A percentile compares a stretch with the other conserved stretches of the same genome.
Evolutionary conservation across 495 filamentous ascomycete genomes (phyloP).

Genomic region (Podospora appendiculata): DNA sequence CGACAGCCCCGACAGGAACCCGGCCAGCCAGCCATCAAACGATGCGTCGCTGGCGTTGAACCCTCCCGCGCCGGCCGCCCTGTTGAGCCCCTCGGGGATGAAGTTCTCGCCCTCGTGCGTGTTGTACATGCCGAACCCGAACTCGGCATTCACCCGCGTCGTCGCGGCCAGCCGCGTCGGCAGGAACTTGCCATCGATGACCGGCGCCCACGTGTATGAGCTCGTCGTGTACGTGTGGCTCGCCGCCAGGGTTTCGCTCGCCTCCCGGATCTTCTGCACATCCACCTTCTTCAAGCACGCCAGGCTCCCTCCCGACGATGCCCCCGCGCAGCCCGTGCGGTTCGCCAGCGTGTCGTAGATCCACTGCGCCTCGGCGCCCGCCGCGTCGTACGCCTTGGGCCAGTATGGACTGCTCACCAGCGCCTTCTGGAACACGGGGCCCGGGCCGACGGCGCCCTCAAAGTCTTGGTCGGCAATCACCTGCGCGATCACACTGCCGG

Average conservation of each 20-base stretch:
- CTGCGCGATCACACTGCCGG: constrained; percentile 48
- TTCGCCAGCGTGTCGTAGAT: constrained; percentile 39
- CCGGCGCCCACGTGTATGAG: constrained; percentile 52
- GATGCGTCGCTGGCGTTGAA: constrained; percentile 26
- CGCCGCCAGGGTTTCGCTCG: constrained; percentile 34
- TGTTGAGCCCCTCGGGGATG: constrained; percentile 34
- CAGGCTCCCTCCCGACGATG: constrained; percentile 13
- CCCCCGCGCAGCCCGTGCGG: constrained; percentile 37
- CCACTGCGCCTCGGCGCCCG: constrained; percentile 39
- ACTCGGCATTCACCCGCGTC: constrained; percentile 36
- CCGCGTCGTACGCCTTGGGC: constrained; percentile 49
- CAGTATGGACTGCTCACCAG: constrained; percentile 56
- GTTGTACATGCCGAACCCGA: constrained; percentile 50
- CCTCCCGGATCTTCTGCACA: constrained; percentile 42
- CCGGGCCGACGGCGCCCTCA: not conserved
- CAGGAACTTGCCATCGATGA: constrained; percentile 49
- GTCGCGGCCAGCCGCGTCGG: constrained; percentile 33
- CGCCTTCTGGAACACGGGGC: constrained; percentile 43
- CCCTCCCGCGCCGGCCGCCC: not conserved
- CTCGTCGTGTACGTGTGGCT: constrained; percentile 43
- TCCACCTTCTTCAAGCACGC: constrained; percentile 42
- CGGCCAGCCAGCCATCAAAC: constrained; percentile 43
- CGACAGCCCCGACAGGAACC: constrained; percentile 44
- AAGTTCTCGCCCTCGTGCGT: constrained; percentile 54
- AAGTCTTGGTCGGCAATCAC: constrained; percentile 30